Evolutionary conservation across 768 basidiomycete genomes (phyloP).

Genomic region (Boletus rex-veris): DNA sequence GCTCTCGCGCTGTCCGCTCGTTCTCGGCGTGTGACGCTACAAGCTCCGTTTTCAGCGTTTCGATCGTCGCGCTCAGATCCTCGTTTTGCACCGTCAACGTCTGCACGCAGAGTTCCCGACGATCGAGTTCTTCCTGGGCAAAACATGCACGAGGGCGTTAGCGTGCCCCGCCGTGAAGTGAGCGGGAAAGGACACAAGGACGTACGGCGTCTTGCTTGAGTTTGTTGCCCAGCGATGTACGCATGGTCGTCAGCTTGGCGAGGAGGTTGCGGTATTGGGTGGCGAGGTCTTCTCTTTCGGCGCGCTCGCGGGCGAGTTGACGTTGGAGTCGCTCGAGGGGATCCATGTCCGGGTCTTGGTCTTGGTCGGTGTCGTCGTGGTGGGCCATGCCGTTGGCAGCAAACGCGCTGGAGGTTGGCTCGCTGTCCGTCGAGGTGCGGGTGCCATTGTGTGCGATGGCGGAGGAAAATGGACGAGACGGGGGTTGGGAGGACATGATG

Average conservation of each 20-base stretch:
- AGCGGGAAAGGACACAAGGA: conserved; percentile 21
- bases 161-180: background rate
- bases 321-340: conserved; percentile 59
- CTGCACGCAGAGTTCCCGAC: conserved; percentile 80
- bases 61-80: conserved; percentile 64
- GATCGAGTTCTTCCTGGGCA: conserved; percentile 94
- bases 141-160: background rate
- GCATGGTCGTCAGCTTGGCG: conserved; percentile 88
- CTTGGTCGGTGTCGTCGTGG: conserved; percentile 38
- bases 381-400: conserved; percentile 34
- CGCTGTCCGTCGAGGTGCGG: conserved; percentile 43
- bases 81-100: conserved; percentile 76
- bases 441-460: conserved; percentile 10
- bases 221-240: conserved; percentile 89
- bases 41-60: conserved; percentile 80
- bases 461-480: conserved; percentile 34
- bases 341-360: conserved; percentile 44
- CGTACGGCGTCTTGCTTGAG: conserved; percentile 93
- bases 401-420: conserved; percentile 32
- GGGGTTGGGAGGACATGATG: conserved; percentile 24
- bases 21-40: conserved; percentile 72
- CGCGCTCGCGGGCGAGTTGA: conserved; percentile 70
- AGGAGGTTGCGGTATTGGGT: conserved; percentile 84
- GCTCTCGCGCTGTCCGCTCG: conserved; percentile 63
- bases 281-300: conserved; percentile 87